Evolutionary conservation across 1,284 basidiomycete species (phyloP), one percentile per base, ranked within the genome.

Genomic region (Meripilus lineatus): DNA sequence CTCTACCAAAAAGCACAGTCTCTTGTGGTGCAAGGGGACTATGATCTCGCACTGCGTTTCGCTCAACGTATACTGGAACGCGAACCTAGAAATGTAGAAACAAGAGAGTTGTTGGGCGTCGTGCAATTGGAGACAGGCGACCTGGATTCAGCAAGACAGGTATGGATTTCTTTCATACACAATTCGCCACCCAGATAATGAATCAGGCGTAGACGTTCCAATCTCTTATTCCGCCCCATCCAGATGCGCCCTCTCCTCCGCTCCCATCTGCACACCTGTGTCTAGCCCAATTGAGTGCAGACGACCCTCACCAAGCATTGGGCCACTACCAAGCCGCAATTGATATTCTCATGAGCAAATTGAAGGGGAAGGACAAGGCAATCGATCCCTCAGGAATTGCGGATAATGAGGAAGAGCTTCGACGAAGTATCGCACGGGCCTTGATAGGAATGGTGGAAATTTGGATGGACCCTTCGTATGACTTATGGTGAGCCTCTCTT

Each of bases 371-470:
- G 55, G 76, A 77, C 35, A 73, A 74, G 6, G 80, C 77, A 0
- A 63, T 65, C 10, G 71, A 72, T 40, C 62, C 66, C 5, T 60
- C 70, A 18, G 59, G 43, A 3, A 52, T 59, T 1, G 67, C 64
- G 32, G 66, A 69, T 4, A 79, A 81, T 41, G 79, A 86, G 44
- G 58, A 65, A 2, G 89, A 93, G 59, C 64, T 84, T 36, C 79
- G 74, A 59, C 75, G 69, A 44, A 91, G 82, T 58, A 84, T 88
- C 30, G 84, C 92, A 5, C 72, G 85, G n/a, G 90, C 91, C 1
- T 70, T 95, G 21, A 79, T 95, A 17, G 89, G 88, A 14, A 94
- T 95, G 79, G 89, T 95, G 14, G 93, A 96, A 64, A 86, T 96
- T 23, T 97, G 93, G 88, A 93, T 97, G 85, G 90, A 93, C 56